A percentile compares a stretch with the other conserved stretches of the same genome.
Evolutionary conservation across 176 grass and related monocot genomes (phyloP).

Genomic region (Triticum dicoccoides): DNA sequence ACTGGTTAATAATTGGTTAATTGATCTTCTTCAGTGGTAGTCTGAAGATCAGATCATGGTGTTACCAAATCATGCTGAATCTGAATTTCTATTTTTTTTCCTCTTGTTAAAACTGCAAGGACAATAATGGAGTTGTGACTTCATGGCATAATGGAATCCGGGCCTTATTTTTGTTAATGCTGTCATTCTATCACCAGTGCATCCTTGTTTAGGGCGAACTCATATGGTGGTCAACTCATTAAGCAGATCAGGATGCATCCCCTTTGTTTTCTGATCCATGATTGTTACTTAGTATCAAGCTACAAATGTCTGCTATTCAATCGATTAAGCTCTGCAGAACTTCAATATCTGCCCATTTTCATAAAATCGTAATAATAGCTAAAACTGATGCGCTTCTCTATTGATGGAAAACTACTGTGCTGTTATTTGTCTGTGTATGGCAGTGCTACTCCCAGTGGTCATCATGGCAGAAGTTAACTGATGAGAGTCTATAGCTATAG

Average conservation of each 20-base stretch:
- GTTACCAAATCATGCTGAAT: background rate
- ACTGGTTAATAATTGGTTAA: background rate
- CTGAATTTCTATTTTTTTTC: background rate
- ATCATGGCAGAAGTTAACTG: slow-evolving; percentile 8
- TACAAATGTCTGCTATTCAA: background rate
- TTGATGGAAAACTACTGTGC: background rate
- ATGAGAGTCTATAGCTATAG: background rate
- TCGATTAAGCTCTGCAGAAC: too few species aligned
- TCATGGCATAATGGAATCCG: background rate
- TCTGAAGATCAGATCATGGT: background rate
- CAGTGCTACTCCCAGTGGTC: background rate
- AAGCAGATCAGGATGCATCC: too few species aligned
- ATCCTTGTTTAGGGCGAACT: background rate
- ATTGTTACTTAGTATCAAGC: background rate
- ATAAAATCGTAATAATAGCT: background rate
- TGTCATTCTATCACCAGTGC: background rate
- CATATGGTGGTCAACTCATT: background rate
- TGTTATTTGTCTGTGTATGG: background rate
- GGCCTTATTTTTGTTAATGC: background rate
- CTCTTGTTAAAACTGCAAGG: too few species aligned
- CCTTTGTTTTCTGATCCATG: too few species aligned
- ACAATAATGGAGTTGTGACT: background rate
- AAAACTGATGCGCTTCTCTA: background rate
- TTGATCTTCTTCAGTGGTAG: background rate
- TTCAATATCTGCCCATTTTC: background rate